phyloP scores from a whole-genome alignment of 2,329 filamentous ascomycete species.

The Cytospora paraplurivora region DNA sequence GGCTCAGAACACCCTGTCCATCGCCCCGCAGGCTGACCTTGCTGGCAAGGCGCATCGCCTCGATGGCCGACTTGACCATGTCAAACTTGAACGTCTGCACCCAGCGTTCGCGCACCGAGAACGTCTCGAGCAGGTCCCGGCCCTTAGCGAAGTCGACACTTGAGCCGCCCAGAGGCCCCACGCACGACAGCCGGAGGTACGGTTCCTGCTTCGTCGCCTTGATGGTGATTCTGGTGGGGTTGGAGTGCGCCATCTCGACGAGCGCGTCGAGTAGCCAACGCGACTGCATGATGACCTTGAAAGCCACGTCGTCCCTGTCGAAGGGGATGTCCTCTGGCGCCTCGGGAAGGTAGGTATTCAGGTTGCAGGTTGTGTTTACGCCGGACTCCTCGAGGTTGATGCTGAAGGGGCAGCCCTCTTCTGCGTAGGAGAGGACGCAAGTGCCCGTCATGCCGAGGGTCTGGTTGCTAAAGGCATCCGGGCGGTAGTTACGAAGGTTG shows the following conservation, averaged over 20 bases:
- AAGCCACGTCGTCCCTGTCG: slow-evolving; percentile 73
- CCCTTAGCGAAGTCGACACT: slow-evolving; percentile 68
- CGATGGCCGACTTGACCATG: slow-evolving; percentile 79
- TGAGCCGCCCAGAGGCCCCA: slow-evolving; percentile 61
- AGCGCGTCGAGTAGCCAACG: slow-evolving; percentile 72
- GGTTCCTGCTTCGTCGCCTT: slow-evolving; percentile 65
- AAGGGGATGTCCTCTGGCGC: slow-evolving; percentile 82
- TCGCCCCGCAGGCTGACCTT: slow-evolving; percentile 93
- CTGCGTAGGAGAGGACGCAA: slow-evolving; percentile 78
- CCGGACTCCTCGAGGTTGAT: slow-evolving; percentile 85
- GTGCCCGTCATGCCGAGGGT: slow-evolving; percentile 81
- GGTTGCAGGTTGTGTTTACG: slow-evolving; percentile 84
- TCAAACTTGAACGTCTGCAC: slow-evolving; percentile 82
- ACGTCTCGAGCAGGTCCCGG: slow-evolving; percentile 72
- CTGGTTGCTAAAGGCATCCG: slow-evolving; percentile 81
- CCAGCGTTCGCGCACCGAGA: slow-evolving; percentile 62
- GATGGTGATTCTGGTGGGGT: slow-evolving; percentile 72
- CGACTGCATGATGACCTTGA: slow-evolving; percentile 94
- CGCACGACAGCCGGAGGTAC: slow-evolving; percentile 72
- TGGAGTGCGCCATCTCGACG: slow-evolving; percentile 68
- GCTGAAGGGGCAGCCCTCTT: slow-evolving; percentile 75
- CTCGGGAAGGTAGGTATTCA: slow-evolving; percentile 84
- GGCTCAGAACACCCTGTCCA: slow-evolving; percentile 82
- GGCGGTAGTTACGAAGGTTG: slow-evolving; percentile 62
- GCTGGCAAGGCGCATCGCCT: slow-evolving; percentile 89